These are phyloP conservation scores for Rhizoctonia solani DNA, from an alignment of 1,284 basidiomycete species.

Conservation along the genomic window DNA sequence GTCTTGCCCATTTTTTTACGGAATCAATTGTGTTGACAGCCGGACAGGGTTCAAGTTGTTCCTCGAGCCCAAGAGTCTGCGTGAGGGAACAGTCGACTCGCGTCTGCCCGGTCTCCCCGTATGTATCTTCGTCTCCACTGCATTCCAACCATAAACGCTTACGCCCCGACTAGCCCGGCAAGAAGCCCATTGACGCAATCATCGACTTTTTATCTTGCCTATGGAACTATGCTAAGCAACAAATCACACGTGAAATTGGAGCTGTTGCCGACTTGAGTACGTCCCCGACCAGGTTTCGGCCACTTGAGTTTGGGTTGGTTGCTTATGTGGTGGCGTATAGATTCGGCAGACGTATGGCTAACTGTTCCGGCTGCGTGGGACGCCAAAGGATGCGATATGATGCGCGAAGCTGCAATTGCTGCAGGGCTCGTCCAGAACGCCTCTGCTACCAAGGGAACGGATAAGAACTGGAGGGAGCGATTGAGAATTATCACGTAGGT, in stretches of 20 bases:
- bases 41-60: constrained; percentile 71
- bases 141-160: not conserved
- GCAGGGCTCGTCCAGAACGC: constrained; percentile 75
- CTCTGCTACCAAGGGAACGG: constrained; percentile 55
- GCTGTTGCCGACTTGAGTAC: constrained; percentile 77
- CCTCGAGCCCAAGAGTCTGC: constrained; percentile 72
- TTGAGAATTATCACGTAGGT: constrained; percentile 73
- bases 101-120: constrained; percentile 78
- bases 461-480: constrained; percentile 73
- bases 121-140: constrained; percentile 42
- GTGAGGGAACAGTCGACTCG: constrained; percentile 68
- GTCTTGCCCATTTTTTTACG: not conserved
- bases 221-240: constrained; percentile 82
- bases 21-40: constrained; percentile 34
- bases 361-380: constrained; percentile 88
- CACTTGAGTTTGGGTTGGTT: not conserved
- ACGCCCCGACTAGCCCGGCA: constrained; percentile 68
- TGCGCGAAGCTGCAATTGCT: constrained; percentile 76
- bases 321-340: constrained; percentile 47
- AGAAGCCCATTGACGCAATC: constrained; percentile 72
- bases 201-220: constrained; percentile 76
- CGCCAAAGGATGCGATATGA: constrained; percentile 74
- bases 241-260: constrained; percentile 80
- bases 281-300: too few relatives aligned
- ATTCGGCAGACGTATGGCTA: constrained; percentile 75